Base-by-base conservation (phyloP, 2,329 filamentous ascomycete species). In the Ophiocordyceps camponoti-saundersi region DNA sequence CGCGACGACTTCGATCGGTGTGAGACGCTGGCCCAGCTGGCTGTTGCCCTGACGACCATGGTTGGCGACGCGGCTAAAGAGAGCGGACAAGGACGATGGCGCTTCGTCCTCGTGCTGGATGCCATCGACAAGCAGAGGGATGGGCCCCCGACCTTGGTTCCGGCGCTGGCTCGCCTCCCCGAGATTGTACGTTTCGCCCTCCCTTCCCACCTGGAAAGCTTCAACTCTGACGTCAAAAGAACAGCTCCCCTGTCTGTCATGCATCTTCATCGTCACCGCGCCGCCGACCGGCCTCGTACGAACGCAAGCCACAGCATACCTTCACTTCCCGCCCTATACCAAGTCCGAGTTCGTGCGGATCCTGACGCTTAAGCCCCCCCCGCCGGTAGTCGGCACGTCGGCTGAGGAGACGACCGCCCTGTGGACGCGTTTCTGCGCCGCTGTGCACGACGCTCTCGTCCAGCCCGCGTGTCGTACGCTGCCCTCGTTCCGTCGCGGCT, bases 51-150 rank as follows among this genome's bases (percentile, higher is more conserved):
- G 48, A 73, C 73, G 50, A 75, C 70, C 57, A 67, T 86, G 62
- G 62, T 89, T 43, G 65, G 71, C 45, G 69, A 71, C 50, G 54
- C 57, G 7, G 54, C 55, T 8, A 61, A 59, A 8, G 61, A 63
- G 39, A 29, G 26, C 26, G 26, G 26, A 29, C 53, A 18, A 3
- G 18, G 58, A 20, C 55, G 58, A 44, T 69, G 68, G 52, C 79
- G 81, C 52, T 88, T 95, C 55, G 79, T 90, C 10, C 64, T 96
- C 48, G 85, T 95, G 12, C 73, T 96, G 51, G 92, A 96, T 66
- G 85, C 79, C 12, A 81, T 96, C 48, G 90, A 96, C 61, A 76
- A 73, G 51, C 85, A 95, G 61, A 73, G 82, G 56, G 90, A 96
- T 57, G 79, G 83, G 6, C 78, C 84, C 6, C 73, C 79, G 3